Evolutionary conservation across 768 basidiomycete genomes (phyloP).

Genomic region (Cyclocybe aegerita): DNA sequence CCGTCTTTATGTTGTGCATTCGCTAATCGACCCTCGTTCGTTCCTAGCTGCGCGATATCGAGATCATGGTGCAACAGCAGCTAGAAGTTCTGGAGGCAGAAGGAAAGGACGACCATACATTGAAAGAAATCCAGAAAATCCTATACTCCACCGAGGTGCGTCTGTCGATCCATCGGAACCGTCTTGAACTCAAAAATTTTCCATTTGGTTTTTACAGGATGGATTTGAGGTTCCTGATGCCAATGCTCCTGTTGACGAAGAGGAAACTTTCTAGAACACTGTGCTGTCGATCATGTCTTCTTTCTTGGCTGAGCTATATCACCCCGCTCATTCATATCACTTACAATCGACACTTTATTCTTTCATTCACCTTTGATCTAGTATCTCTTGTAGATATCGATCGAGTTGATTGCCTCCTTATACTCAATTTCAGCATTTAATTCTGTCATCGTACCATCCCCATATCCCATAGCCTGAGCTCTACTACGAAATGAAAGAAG

Average conservation of each 20-base stretch:
- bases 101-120: constrained; percentile 55
- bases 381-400: too few species aligned
- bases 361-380: too few species aligned
- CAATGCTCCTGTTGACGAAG: constrained; percentile 59
- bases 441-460: too few species aligned
- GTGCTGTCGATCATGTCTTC: too few species aligned
- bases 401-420: too few species aligned
- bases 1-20: not conserved
- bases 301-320: too few species aligned
- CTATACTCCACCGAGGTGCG: constrained; percentile 92
- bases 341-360: too few species aligned
- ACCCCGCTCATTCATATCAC: too few species aligned
- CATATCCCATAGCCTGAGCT: too few species aligned
- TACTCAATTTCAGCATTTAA: too few species aligned
- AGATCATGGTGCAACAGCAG: constrained; percentile 87
- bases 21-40: not conserved
- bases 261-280: constrained; percentile 32
- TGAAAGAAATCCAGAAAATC: constrained; percentile 87
- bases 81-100: constrained; percentile 58
- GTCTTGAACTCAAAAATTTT: constrained; percentile 1
- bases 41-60: constrained; percentile 87
- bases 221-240: constrained; percentile 90
- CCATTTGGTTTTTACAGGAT: constrained; percentile 70
- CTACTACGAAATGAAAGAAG: too few species aligned
- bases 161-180: constrained; percentile 2